phyloP scores from a whole-genome alignment of 1,284 basidiomycete species.

The Cryptococcus floricola region DNA sequence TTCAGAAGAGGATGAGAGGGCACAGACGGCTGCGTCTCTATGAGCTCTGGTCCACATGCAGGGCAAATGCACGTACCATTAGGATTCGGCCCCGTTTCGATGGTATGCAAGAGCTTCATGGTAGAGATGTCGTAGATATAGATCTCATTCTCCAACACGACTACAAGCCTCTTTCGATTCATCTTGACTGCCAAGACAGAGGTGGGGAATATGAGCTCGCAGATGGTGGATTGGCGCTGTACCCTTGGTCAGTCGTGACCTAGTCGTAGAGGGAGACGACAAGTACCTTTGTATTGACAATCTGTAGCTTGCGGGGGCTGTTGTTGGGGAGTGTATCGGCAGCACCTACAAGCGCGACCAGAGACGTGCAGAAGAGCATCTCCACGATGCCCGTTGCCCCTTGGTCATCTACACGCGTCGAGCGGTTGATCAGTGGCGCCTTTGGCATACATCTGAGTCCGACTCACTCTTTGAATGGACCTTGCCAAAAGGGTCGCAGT shows the following conservation, averaged over 20 bases:
- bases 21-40: slow-evolving; percentile 70
- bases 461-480: slow-evolving; percentile 88
- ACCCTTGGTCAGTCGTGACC: not conserved
- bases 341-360: slow-evolving; percentile 92
- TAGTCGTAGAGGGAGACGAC: not conserved
- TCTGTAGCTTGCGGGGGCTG: slow-evolving; percentile 87
- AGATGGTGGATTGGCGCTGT: slow-evolving; percentile 96
- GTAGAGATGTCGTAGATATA: slow-evolving; percentile 99
- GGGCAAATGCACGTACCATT: slow-evolving; percentile 59
- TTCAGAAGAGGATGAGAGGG: slow-evolving; percentile 92
- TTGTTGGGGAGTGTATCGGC: slow-evolving; percentile 76
- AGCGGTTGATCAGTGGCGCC: not conserved
- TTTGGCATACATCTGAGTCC: not conserved
- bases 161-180: slow-evolving; percentile 92
- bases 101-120: slow-evolving; percentile 95
- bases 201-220: slow-evolving; percentile 94
- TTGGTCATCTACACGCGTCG: slow-evolving; percentile 57
- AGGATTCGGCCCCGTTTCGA: slow-evolving; percentile 93
- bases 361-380: slow-evolving; percentile 98
- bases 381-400: slow-evolving; percentile 93
- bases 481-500: slow-evolving; percentile 94
- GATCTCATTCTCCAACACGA: slow-evolving; percentile 91
- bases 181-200: slow-evolving; percentile 94
- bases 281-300: slow-evolving; percentile 90
- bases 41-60: not conserved